These are phyloP conservation scores for Sporobolomyces roseus DNA, from an alignment of 768 basidiomycete species.

Conservation along the genomic window DNA sequence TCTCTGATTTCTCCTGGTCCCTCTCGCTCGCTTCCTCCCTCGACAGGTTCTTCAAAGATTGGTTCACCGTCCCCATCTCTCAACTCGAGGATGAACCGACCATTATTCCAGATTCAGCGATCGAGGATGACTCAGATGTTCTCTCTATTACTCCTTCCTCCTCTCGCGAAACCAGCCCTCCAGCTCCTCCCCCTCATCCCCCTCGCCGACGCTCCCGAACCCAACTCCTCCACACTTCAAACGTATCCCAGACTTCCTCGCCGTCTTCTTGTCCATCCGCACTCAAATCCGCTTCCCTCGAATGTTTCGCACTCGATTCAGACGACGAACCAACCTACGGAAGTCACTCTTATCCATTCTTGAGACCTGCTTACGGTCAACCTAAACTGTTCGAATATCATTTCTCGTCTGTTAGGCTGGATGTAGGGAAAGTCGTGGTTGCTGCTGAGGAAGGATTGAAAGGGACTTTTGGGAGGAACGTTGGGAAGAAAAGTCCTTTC, in stretches of 20 bases:
- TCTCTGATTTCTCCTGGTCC: conserved; percentile 2
- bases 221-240: conserved; percentile 1
- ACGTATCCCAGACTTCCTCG: conserved; percentile 1
- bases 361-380: no score
- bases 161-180: conserved; percentile 12
- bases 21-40: conserved; percentile 3
- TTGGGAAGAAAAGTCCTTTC: neutral
- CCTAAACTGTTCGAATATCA: conserved; percentile 25
- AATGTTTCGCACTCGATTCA: conserved; percentile 16
- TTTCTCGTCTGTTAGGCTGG: conserved; percentile 2
- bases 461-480: neutral
- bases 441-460: conserved; percentile 28
- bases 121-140: neutral
- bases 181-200: neutral
- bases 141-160: neutral
- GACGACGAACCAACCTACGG: neutral
- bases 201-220: neutral
- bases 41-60: conserved; percentile 7
- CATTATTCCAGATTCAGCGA: neutral
- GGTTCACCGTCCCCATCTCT: no score
- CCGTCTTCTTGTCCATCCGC: conserved; percentile 17
- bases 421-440: conserved; percentile 29
- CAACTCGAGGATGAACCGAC: neutral
- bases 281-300: conserved; percentile 11
- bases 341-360: no score